Conservation (phyloP, 1,284 basidiomycete genomes). For the Irpex sp. region DNA sequence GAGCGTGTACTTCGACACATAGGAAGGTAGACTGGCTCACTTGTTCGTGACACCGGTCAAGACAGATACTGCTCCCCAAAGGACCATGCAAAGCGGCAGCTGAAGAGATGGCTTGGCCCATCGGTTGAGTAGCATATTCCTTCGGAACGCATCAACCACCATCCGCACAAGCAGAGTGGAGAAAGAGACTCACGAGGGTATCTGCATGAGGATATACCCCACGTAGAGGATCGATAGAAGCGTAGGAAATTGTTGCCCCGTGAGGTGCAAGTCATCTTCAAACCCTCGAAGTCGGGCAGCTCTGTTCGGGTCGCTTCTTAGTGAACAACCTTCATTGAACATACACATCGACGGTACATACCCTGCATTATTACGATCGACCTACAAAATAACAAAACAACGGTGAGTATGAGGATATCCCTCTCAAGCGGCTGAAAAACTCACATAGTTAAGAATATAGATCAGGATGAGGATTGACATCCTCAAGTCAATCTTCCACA, state of each 20-base stretch:
- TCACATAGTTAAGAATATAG: constrained; percentile 65
- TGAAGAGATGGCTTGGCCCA: constrained; percentile 74
- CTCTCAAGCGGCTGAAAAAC: constrained; percentile 17
- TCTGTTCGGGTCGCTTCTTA: constrained; percentile 26
- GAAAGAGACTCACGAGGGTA: constrained; percentile 57
- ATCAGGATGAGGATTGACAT: constrained; percentile 68
- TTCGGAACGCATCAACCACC: constrained; percentile 20
- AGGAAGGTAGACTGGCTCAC: constrained; percentile 11
- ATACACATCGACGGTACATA: no score
- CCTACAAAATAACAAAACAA: constrained; percentile 26
- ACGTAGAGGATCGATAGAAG: constrained; percentile 74
- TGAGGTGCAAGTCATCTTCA: constrained; percentile 62
- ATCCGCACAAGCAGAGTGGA: not conserved
- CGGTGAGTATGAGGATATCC: not conserved
- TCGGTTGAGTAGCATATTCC: constrained; percentile 71
- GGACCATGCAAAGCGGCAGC: constrained; percentile 64
- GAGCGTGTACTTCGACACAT: not conserved
- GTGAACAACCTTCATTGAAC: no score
- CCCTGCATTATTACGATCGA: constrained; percentile 69
- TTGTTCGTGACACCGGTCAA: constrained; percentile 24
- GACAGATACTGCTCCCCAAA: constrained; percentile 43
- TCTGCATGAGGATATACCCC: constrained; percentile 79
- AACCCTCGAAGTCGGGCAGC: constrained; percentile 69
- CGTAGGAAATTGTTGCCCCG: constrained; percentile 66
- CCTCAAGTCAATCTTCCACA: constrained; percentile 59